Evolutionary conservation across 2,329 filamentous ascomycete species (phyloP).

Genomic region (Colletotrichum spinosum): DNA sequence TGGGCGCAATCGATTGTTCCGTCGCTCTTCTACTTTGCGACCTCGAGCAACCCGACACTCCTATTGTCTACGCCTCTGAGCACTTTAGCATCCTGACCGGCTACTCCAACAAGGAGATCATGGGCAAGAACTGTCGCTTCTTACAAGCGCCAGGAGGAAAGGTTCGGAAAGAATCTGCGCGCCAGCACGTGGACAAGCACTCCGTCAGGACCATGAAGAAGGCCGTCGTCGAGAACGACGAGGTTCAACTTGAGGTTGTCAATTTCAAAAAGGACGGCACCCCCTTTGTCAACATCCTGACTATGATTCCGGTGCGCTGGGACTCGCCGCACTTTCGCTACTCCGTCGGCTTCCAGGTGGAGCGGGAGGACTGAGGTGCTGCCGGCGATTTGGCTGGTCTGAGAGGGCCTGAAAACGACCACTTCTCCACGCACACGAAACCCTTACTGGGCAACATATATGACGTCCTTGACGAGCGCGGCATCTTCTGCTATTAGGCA

Average conservation of each 20-base stretch:
- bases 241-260: constrained; percentile 68
- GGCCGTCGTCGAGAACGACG: constrained; percentile 56
- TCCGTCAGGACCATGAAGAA: constrained; percentile 67
- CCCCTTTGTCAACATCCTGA: constrained; percentile 83
- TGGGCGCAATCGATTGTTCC: constrained; percentile 86
- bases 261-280: constrained; percentile 88
- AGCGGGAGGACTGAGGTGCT: constrained; percentile 57
- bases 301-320: constrained; percentile 84
- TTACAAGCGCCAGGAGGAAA: constrained; percentile 80
- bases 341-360: constrained; percentile 85
- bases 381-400: neutral
- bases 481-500: constrained; percentile 40
- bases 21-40: constrained; percentile 88
- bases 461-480: constrained; percentile 22
- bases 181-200: constrained; percentile 75
- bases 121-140: constrained; percentile 87
- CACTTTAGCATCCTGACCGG: constrained; percentile 84
- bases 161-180: constrained; percentile 67
- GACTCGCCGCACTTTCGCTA: constrained; percentile 74
- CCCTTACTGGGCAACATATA: neutral
- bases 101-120: constrained; percentile 78
- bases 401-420: too few species aligned
- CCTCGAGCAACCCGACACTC: constrained; percentile 76
- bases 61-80: constrained; percentile 87
- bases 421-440: neutral